These are phyloP conservation scores for Chlamydomonas schloesseri DNA, from an alignment of 139 green algal species.

Conservation along the genomic window DNA sequence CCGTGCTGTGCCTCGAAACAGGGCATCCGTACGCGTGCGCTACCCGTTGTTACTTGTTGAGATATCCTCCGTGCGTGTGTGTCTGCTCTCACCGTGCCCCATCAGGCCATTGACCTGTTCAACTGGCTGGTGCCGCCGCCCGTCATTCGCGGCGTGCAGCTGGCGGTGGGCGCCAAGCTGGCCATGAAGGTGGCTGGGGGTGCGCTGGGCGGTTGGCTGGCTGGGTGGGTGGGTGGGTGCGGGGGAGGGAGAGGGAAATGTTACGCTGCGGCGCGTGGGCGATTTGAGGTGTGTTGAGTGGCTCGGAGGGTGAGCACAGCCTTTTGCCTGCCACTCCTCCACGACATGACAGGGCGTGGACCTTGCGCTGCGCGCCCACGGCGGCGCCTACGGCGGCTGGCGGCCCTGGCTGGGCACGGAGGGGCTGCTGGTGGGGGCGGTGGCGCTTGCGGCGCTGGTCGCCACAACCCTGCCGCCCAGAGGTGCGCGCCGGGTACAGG, in stretches of 20 bases:
- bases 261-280: too few relatives aligned
- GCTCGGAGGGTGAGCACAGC: too few relatives aligned
- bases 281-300: too few relatives aligned
- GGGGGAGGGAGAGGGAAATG: too few relatives aligned
- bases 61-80: too few relatives aligned
- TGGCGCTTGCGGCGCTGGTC: constrained; percentile 61
- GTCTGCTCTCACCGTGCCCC: too few relatives aligned
- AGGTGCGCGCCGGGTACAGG: neutral
- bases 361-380: constrained; percentile 11
- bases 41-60: too few relatives aligned
- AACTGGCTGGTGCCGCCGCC: constrained; percentile 47
- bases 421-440: constrained; percentile 68
- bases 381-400: neutral
- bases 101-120: constrained; percentile 32
- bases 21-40: too few relatives aligned
- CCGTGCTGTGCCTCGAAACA: too few relatives aligned
- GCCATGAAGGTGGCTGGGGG: constrained; percentile 48
- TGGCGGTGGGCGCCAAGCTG: constrained; percentile 82
- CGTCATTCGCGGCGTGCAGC: constrained; percentile 68
- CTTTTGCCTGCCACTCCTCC: too few relatives aligned
- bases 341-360: constrained; percentile 53
- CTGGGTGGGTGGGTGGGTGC: too few relatives aligned
- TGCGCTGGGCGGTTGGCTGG: too few relatives aligned
- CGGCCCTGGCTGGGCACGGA: constrained; percentile 46
- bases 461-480: constrained; percentile 51